phyloP scores from a whole-genome alignment of 352 stramenopile genomes.

The Pythium apleroticum region DNA sequence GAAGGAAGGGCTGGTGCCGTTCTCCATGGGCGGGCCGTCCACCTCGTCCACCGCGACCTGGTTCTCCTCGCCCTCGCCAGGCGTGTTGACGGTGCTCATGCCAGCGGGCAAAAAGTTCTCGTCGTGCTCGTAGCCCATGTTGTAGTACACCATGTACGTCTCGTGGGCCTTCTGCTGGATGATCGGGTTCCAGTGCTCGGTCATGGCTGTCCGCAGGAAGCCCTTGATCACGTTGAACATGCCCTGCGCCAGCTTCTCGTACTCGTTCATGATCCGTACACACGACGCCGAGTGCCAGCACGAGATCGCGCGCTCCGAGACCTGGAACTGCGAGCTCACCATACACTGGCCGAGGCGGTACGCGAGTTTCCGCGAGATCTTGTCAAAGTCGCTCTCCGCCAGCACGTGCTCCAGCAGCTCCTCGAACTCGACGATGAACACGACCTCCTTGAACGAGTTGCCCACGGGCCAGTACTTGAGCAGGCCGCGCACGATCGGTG shows the following conservation, averaged over 20 bases:
- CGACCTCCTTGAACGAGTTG: conserved; percentile 88
- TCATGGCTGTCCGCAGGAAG: conserved; percentile 50
- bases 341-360: conserved; percentile 72
- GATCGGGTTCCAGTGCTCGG: conserved; percentile 77
- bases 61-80: not conserved
- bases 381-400: conserved; percentile 72
- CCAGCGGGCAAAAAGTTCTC: conserved; percentile 34
- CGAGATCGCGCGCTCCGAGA: conserved; percentile 80
- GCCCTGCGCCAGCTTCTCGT: conserved; percentile 80
- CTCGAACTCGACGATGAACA: conserved; percentile 89
- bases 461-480: conserved; percentile 86
- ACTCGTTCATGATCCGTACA: conserved; percentile 89
- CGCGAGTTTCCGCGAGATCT: conserved; percentile 55
- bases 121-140: conserved; percentile 87
- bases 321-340: conserved; percentile 83
- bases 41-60: conserved; percentile 5
- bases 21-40: not conserved
- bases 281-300: conserved; percentile 80
- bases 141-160: conserved; percentile 89
- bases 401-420: conserved; percentile 88
- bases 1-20: not conserved
- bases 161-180: conserved; percentile 86
- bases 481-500: conserved; percentile 71
- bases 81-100: not conserved
- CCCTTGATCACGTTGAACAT: conserved; percentile 87